A percentile compares a stretch with the other conserved stretches of the same genome.
Evolutionary conservation across 2,329 filamentous ascomycete genomes (phyloP).

Genomic region (Colletotrichum musicola): DNA sequence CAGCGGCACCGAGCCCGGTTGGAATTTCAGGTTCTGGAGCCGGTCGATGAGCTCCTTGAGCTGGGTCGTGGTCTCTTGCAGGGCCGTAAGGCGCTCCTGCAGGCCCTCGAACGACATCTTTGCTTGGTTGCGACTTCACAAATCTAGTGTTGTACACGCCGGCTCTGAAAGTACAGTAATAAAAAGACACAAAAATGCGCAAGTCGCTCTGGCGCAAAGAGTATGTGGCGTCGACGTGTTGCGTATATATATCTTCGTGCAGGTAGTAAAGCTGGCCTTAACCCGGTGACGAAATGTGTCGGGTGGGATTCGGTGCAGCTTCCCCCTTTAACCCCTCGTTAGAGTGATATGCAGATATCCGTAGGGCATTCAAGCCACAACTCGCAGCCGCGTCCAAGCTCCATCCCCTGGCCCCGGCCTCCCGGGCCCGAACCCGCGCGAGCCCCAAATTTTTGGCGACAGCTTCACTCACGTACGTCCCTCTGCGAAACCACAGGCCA

Average conservation of each 20-base stretch:
- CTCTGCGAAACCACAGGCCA: neutral
- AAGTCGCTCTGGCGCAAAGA: neutral
- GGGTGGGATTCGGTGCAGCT: neutral
- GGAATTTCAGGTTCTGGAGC: conserved; percentile 69
- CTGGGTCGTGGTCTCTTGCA: conserved; percentile 72
- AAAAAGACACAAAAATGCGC: no score
- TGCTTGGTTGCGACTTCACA: neutral
- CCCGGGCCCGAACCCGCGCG: conserved; percentile 21
- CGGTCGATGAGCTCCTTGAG: conserved; percentile 70
- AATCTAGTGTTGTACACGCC: no score
- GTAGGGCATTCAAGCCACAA: conserved; percentile 14
- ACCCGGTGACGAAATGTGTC: conserved; percentile 41
- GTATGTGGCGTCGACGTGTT: neutral
- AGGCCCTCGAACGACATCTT: conserved; percentile 70
- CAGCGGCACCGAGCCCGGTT: conserved; percentile 68
- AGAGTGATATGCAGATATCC: neutral
- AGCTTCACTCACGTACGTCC: conserved; percentile 14
- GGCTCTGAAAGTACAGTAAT: no score
- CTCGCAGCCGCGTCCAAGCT: conserved; percentile 30
- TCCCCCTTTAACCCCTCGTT: neutral
- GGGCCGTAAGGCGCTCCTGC: conserved; percentile 69
- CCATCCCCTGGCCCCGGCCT: neutral
- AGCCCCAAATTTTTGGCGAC: conserved; percentile 40
- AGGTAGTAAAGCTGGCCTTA: conserved; percentile 41
- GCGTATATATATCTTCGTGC: neutral